A percentile compares a stretch with the other conserved stretches of the same genome.
Conservation (phyloP, 2,329 filamentous ascomycete genomes). For the Exophiala sideris region DNA sequence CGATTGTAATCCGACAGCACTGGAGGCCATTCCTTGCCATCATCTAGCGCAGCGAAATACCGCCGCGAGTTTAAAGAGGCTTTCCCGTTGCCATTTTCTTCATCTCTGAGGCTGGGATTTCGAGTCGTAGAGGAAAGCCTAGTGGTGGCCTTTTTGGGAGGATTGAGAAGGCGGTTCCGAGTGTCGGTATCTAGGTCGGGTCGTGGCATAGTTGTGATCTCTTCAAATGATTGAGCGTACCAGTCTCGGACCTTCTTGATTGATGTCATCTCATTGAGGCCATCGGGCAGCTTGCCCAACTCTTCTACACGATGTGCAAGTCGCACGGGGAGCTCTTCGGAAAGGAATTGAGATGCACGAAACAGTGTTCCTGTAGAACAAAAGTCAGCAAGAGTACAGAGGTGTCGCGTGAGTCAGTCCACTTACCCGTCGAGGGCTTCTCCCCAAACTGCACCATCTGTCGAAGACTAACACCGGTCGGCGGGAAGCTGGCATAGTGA, state of each 20-base stretch:
- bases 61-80: slow-evolving; percentile 57
- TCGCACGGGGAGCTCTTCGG: slow-evolving; percentile 95
- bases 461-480: slow-evolving; percentile 89
- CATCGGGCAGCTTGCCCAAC: slow-evolving; percentile 86
- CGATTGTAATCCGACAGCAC: slow-evolving; percentile 94
- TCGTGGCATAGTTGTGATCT: slow-evolving; percentile 82
- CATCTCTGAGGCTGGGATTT: slow-evolving; percentile 84
- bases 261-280: slow-evolving; percentile 95
- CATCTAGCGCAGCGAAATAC: slow-evolving; percentile 91
- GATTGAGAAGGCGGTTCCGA: slow-evolving; percentile 68
- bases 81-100: slow-evolving; percentile 54
- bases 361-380: slow-evolving; percentile 74
- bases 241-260: slow-evolving; percentile 93
- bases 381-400: background rate
- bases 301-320: slow-evolving; percentile 95
- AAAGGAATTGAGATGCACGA: slow-evolving; percentile 95
- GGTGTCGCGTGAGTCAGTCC: background rate
- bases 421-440: slow-evolving; percentile 79
- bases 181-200: slow-evolving; percentile 73
- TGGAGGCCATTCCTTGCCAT: slow-evolving; percentile 84
- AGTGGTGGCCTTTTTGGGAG: slow-evolving; percentile 51
- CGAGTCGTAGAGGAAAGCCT: slow-evolving; percentile 78
- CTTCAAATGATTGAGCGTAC: slow-evolving; percentile 99
- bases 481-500: slow-evolving; percentile 95
- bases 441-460: slow-evolving; percentile 99